A percentile compares a stretch with the other conserved stretches of the same genome.
Conservation (phyloP, 805 yeast genomes). For the Cyberlindnera japonica region DNA sequence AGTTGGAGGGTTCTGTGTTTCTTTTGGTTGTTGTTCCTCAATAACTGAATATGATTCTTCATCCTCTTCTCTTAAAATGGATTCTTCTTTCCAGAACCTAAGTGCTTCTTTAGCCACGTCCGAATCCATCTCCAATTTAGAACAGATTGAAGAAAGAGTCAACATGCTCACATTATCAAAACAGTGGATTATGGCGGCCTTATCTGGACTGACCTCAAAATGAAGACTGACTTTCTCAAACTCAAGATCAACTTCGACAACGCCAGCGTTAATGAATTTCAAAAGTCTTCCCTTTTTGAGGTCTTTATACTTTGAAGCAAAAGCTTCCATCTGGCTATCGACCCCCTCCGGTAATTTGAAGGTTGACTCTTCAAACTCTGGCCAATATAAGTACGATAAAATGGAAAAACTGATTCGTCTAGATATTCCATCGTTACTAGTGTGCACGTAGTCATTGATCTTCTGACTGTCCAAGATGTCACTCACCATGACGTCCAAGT, state of each 20-base stretch:
- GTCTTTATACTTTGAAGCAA: constrained; percentile 38
- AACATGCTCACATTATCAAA: constrained; percentile 36
- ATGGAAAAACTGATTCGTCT: constrained; percentile 50
- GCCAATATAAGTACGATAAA: constrained; percentile 83
- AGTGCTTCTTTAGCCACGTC: constrained; percentile 38
- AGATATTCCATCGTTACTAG: constrained; percentile 17
- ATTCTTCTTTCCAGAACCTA: constrained; percentile 61
- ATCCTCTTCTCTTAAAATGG: constrained; percentile 43
- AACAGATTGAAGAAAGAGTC: constrained; percentile 31
- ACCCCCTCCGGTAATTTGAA: constrained; percentile 47
- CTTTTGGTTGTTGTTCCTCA: constrained; percentile 9
- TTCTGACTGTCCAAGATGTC: constrained; percentile 60
- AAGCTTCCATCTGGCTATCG: constrained; percentile 38
- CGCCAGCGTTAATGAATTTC: constrained; percentile 53
- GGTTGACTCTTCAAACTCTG: constrained; percentile 31
- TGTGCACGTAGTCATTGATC: constrained; percentile 39
- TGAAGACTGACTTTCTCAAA: constrained; percentile 40
- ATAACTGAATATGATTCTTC: constrained; percentile 8
- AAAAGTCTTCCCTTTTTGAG: constrained; percentile 57
- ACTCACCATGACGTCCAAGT: constrained; percentile 78
- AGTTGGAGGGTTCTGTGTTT: neutral
- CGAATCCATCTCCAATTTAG: constrained; percentile 40
- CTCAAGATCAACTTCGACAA: constrained; percentile 55
- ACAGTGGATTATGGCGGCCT: constrained; percentile 57
- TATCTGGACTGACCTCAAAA: constrained; percentile 60